These are phyloP conservation scores for Scalesia atractyloides DNA, from an alignment of 129 eudicot genomes.

Conservation along the genomic window DNA sequence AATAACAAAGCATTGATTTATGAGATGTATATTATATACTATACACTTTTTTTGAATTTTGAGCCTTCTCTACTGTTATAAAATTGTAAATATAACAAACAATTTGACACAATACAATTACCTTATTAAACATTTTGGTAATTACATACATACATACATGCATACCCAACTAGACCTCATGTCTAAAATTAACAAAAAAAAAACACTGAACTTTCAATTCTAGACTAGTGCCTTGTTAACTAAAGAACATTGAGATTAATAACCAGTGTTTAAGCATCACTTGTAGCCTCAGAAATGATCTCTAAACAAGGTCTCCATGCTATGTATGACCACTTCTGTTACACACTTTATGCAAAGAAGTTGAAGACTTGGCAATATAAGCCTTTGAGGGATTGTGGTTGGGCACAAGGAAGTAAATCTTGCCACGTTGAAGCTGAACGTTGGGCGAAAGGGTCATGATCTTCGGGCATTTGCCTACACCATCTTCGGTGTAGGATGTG, in stretches of 20 bases:
- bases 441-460: constrained; percentile 61
- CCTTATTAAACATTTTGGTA: neutral
- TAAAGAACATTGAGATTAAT: neutral
- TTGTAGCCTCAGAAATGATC: constrained; percentile 61
- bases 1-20: neutral
- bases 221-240: neutral
- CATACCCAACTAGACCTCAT: neutral
- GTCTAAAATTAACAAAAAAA: too few relatives aligned
- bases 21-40: neutral
- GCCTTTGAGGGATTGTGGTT: constrained; percentile 24
- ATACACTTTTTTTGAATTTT: neutral
- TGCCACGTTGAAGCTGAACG: constrained; percentile 69
- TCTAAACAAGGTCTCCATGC: constrained; percentile 75
- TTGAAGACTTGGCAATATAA: constrained; percentile 18
- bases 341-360: constrained; percentile 27
- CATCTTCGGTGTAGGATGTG: constrained; percentile 29
- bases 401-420: constrained; percentile 78
- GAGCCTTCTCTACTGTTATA: neutral
- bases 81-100: too few relatives aligned
- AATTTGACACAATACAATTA: neutral
- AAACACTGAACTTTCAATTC: neutral
- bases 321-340: constrained; percentile 54
- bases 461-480: constrained; percentile 31
- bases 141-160: neutral
- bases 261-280: constrained; percentile 22